Base-by-base conservation (phyloP, 2,329 filamentous ascomycete genomes). In the Didymella glomerata region DNA sequence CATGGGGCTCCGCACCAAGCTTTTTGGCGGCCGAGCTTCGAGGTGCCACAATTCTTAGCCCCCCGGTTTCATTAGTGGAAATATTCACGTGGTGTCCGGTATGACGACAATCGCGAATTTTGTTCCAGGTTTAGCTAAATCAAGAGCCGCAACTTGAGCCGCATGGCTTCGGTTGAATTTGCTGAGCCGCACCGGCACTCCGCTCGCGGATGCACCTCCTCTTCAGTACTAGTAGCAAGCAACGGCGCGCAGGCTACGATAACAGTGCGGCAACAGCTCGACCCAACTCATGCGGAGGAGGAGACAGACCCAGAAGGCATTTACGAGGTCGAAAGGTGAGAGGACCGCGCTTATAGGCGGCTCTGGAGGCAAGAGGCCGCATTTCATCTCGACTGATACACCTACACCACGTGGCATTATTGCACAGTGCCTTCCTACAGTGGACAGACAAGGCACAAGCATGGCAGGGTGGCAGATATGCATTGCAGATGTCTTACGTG, bases 1-100 rank as follows among this genome's bases (percentile, higher is more conserved):
- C 63, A 67, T 50, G 65, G 65, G 65, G 65, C 65, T 54, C 63
- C 65, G 63, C 63, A 57, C 54, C 48, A 66, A 62, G 58, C 61
- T 62, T 67, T 64, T 22, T 44, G 46, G 52, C 28, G 41, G 30
- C 47, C 61, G 58, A 57, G 59, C 60, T 47, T 34, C 36, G 46
- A 42, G 50, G 50, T 50, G 56, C 51, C 53, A 57, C 27, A 57
- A 48, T 36, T 44, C 50, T 57, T 58, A 51, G 44, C 44, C 40
- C 36, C 38, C 54, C 53, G 42, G 46, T 54, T 48, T 58, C 41
- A 62, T 66, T 65, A 56, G 60, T 58, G 64, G 62, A 54, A 45
- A 41, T 46, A 51, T 44, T 60, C 50, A 46, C 30, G 38, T 38
- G 24, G 27, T 40, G 20, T 6, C 28, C 9, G 13, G 18, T 47